Evolutionary conservation across 2,329 filamentous ascomycete genomes (phyloP).

Genomic region (Penicillium brasilianum): DNA sequence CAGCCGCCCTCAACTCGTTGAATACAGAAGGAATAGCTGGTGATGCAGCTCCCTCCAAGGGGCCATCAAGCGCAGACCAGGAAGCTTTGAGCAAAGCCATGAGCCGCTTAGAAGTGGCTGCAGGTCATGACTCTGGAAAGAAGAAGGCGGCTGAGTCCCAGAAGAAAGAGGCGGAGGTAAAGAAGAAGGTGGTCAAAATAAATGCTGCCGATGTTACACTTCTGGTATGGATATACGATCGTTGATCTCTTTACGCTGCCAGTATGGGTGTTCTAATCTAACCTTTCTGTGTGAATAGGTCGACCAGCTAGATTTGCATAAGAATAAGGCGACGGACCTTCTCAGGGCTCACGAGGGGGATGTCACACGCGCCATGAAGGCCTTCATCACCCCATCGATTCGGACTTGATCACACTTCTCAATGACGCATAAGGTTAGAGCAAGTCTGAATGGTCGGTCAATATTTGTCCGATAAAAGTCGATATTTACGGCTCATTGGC

Average conservation of each 20-base stretch:
- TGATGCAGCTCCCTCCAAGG: constrained; percentile 38
- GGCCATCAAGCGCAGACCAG: constrained; percentile 48
- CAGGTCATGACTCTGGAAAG: constrained; percentile 32
- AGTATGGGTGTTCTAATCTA: neutral
- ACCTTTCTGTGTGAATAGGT: constrained; percentile 36
- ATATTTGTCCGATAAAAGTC: neutral
- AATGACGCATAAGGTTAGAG: neutral
- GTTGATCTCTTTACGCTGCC: neutral
- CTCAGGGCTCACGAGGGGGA: constrained; percentile 54
- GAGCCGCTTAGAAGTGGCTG: constrained; percentile 53
- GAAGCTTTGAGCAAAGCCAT: constrained; percentile 57
- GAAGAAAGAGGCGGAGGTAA: constrained; percentile 39
- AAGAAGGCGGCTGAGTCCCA: constrained; percentile 31
- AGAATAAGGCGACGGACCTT: constrained; percentile 54
- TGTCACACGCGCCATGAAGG: constrained; percentile 47
- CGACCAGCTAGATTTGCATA: constrained; percentile 53
- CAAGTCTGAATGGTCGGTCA: neutral
- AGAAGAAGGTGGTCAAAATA: constrained; percentile 53
- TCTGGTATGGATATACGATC: constrained; percentile 43
- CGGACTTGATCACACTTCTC: constrained; percentile 14
- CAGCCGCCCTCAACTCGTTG: constrained; percentile 55
- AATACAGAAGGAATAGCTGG: constrained; percentile 48
- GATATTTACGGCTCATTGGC: neutral
- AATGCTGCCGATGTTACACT: constrained; percentile 52
- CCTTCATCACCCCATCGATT: constrained; percentile 44